Percentiles rank a stretch among this genome's conserved stretches.
These are phyloP conservation scores for Luvunga scandens DNA, from an alignment of 345 rosid genomes.

Conservation along the genomic window DNA sequence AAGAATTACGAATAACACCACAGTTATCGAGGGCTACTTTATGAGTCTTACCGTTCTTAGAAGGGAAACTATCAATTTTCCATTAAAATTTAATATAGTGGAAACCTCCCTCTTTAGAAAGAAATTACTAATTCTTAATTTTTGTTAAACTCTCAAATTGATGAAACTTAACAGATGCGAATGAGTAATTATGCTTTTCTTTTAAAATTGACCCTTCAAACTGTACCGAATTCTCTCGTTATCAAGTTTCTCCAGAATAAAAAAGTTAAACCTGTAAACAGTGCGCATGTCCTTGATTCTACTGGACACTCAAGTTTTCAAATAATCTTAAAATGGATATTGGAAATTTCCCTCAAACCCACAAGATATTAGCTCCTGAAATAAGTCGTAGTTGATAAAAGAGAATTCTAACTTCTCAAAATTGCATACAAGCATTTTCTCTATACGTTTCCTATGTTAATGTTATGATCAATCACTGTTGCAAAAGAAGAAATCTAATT, in stretches of 20 bases:
- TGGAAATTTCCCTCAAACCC: too few relatives aligned
- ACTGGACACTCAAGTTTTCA: too few relatives aligned
- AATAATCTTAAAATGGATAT: too few relatives aligned
- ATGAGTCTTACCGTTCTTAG: not conserved
- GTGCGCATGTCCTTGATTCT: too few relatives aligned
- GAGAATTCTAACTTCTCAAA: not conserved
- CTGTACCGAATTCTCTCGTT: too few relatives aligned
- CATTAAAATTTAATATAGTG: too few relatives aligned
- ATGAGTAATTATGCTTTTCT: not conserved
- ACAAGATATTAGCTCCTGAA: too few relatives aligned
- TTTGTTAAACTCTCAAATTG: not conserved
- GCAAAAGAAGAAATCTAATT: not conserved
- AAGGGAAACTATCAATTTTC: not conserved
- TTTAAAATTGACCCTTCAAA: too few relatives aligned
- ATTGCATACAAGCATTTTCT: not conserved
- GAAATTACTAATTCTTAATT: not conserved
- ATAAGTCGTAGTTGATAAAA: too few relatives aligned
- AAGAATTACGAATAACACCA: not conserved
- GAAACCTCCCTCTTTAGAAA: too few relatives aligned
- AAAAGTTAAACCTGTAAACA: too few relatives aligned
- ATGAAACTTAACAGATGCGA: not conserved
- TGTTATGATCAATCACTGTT: not conserved
- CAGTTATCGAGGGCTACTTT: not conserved
- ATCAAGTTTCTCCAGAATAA: too few relatives aligned
- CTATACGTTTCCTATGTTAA: not conserved